Evolutionary conservation across 164 flowering plant species (phyloP), one percentile per base, ranked within the genome.

Genomic region (Cinnamomum chago): DNA sequence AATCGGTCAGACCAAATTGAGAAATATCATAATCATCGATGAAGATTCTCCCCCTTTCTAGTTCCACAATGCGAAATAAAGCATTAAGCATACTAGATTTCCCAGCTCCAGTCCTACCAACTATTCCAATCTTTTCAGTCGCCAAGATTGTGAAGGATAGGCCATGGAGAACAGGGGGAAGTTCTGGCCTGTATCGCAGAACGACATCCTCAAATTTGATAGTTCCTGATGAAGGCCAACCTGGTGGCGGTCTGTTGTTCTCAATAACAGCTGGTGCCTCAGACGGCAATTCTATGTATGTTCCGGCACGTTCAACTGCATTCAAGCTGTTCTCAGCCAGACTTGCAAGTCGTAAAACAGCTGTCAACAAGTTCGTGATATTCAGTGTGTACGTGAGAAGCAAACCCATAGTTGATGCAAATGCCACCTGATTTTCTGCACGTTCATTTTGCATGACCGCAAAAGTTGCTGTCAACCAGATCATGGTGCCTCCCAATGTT

Each of bases 31-130:
- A 91, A 72, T 69, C 90, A 82, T 96, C 98, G 73, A 96, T 91
- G 73, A 88, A 84, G 62, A 96, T 92, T 80, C 87, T 91, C 78
- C 99, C 99, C 65, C 83, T 88, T 77, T 96, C 99, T 68, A 96
- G 83, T 76, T 96, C 99, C 47, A 96, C 97, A 69, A 96, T 89
- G 52, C 99, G 89, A 78, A 96, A 96, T 70, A 96, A 84, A 74
- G 99, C 97, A 81, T 96, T 96, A 5, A 96, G 80, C 97, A 96
- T 91, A 86, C 99, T 96, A 55, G 99, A 96, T 78, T 96, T 96
- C 70, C 99, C 98, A 35, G 99, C 99, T 2, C 99, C 99, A 55
- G 99, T 96, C 77, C 99, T 89, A 30, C 99, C 99, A 77, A 90
- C 99, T 69, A 96, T 90, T 72, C 98, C 99, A 1, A 96, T 90